Evolutionary conservation across 352 stramenopile species (phyloP), one percentile per base, ranked within the genome.

Genomic region (Lagenidium giganteum): DNA sequence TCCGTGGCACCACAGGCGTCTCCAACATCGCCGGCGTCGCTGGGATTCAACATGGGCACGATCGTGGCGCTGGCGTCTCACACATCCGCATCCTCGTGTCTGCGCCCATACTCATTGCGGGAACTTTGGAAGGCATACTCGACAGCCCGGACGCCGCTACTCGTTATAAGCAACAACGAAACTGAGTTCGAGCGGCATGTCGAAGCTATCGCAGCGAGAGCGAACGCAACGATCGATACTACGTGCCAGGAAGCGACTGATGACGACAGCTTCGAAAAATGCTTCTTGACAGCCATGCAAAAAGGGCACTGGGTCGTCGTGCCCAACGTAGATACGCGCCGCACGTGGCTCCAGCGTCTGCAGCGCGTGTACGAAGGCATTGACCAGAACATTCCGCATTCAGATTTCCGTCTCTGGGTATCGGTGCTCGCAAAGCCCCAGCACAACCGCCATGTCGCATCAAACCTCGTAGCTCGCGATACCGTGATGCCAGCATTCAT

Each of bases 361-460:
- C 30, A 46, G 27, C 48, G 20, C 0, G 47, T 83, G 3, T 70
- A 78, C 12, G 39, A 70, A 11, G 46, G 33, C 2, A 53, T 82
- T 0, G 33, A 64, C 8, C 44, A 49, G 6, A 42, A 61, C 0
- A 49, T 64, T 0, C 33, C 48, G 5, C 76, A 88, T 18, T 59
- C 67, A 1, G 76, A 88, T 27, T 88, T 86, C 30, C 72, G 76
- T 4, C 40, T 88, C 8, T 88, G 76, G 72, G 24, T 80, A 14
- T 86, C 67, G 9, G 32, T 37, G 4, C 23, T 49, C 14, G 5
- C 14, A 17, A 48, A 36, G 12, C 13, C 25, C 16, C 42, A 54
- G 13, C 4, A 0, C 3, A 40, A 17, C 5, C 25, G n/a, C 14
- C 20, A 27, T 3, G 20, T 16, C 9, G 12, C 7, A 12, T 42